Percentiles rank a stretch among this genome's conserved stretches.
Evolutionary conservation across 306 rosid genomes (phyloP).

Genomic region (Citrullus colocynthis): DNA sequence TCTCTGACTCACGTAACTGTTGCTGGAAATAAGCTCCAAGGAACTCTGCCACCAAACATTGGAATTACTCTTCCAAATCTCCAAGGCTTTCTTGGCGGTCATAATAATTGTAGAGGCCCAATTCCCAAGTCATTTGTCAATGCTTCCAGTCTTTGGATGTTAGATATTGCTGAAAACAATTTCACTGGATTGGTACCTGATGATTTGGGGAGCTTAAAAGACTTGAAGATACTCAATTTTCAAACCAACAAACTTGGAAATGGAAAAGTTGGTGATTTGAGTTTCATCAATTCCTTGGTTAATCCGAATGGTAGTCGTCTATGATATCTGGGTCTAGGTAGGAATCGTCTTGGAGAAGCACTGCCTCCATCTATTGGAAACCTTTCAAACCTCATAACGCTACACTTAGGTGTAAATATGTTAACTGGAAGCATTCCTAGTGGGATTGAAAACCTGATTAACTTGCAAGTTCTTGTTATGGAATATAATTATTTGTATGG

Average conservation of each 20-base stretch:
- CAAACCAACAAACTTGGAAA: constrained; percentile 17
- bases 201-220: constrained; percentile 19
- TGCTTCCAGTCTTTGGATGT: constrained; percentile 19
- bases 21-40: constrained; percentile 22
- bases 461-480: constrained; percentile 2
- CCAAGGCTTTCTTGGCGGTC: constrained; percentile 14
- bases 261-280: constrained; percentile 14
- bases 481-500: background rate
- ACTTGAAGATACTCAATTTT: constrained; percentile 14
- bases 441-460: constrained; percentile 13
- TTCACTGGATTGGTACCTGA: constrained; percentile 23
- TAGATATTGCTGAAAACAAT: constrained; percentile 20
- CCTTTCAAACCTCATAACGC: constrained; percentile 7
- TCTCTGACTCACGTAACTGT: constrained; percentile 8
- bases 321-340: background rate
- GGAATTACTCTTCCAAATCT: constrained; percentile 35
- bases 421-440: constrained; percentile 16
- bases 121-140: constrained; percentile 31
- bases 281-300: constrained; percentile 2
- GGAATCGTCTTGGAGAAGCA: constrained; percentile 13
- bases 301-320: constrained; percentile 17
- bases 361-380: constrained; percentile 19
- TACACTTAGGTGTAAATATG: constrained; percentile 3
- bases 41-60: constrained; percentile 27
- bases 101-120: constrained; percentile 19